These are phyloP conservation scores for Aspergillus baeticus DNA, from an alignment of 495 filamentous ascomycete species.

Conservation along the genomic window DNA sequence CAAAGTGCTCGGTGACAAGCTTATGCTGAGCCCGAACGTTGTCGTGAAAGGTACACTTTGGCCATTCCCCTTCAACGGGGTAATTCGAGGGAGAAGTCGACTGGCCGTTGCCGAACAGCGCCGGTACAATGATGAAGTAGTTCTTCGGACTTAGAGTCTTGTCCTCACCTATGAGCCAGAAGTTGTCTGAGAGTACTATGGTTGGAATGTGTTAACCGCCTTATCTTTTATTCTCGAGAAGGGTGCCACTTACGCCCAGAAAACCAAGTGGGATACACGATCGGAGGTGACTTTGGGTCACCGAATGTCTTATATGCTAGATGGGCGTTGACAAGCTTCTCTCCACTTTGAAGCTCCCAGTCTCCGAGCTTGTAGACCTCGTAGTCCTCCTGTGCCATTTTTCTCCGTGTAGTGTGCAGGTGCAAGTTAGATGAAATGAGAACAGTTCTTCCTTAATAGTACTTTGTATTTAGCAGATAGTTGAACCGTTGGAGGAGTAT, in stretches of 20 bases:
- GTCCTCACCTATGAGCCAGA: constrained; percentile 64
- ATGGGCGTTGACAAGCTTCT: constrained; percentile 53
- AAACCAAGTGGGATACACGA: constrained; percentile 73
- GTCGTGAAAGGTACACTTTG: constrained; percentile 63
- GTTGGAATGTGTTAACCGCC: not conserved
- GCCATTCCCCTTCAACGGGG: constrained; percentile 53
- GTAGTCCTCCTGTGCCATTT: constrained; percentile 42
- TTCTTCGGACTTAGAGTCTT: constrained; percentile 58
- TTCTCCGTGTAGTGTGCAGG: no score
- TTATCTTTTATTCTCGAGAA: not conserved
- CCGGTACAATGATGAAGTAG: constrained; percentile 70
- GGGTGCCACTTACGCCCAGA: constrained; percentile 50
- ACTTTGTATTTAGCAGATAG: no score
- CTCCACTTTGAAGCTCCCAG: constrained; percentile 60
- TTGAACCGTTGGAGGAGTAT: no score
- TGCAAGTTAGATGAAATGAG: no score
- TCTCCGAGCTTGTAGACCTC: constrained; percentile 58
- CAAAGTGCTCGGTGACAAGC: constrained; percentile 62
- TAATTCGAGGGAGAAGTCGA: constrained; percentile 69
- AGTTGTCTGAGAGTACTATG: constrained; percentile 58
- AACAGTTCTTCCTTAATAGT: no score
- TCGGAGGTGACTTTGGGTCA: constrained; percentile 56
- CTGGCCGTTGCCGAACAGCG: constrained; percentile 72
- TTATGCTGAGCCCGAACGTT: constrained; percentile 67
- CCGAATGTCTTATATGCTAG: constrained; percentile 74